Base-by-base conservation (phyloP, 2,329 filamentous ascomycete genomes). In the Periglandula ipomoeae region DNA sequence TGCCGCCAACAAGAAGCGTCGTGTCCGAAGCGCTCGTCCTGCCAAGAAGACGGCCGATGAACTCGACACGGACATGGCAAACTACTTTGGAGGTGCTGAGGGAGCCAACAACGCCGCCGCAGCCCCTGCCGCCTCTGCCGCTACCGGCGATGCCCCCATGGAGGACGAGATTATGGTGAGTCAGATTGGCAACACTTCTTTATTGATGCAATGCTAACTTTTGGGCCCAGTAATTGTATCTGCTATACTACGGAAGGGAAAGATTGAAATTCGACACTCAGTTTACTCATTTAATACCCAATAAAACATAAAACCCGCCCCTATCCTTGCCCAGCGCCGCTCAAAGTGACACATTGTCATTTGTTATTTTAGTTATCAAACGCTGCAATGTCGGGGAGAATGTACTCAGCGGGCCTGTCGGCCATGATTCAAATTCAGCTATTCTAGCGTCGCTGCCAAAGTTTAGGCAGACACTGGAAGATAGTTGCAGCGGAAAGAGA, bases 11-110 rank as follows among this genome's bases (percentile, higher is more conserved):
- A 76, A 76, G 67, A 78, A 75, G 64, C 73, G 76, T 50, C 73
- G 73, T 53, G 67, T 64, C 38, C 82, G 82, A 57, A 84, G 73
- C 61, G 73, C 76, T 55, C 80, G 85, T 59, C 76, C 85, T 57
- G 71, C 82, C 61, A 75, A 94, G 73, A 97, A 97, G 86, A 95
- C 89, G 0, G 82, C 85, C 1, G 91, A 95, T 65, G 90, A 98
- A 72, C 82, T 98, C 23, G 93, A 98, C 66, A 89, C 88, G 4
- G 93, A 98, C 68, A 98, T 98, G 93, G 84, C 82, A 19, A 93
- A 97, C 68, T 98, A 98, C 73, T 97, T 94, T 65, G 81, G 69
- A 51, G 59, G 60, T 30, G 63, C 70, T 55, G 71, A 66, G 46
- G 72, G 72, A 56, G 71, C 68, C 47, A 70, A 65, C 51, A 70